Percentiles rank a stretch among this genome's conserved stretches.
Evolutionary conservation across 805 yeast genomes (phyloP).

Genomic region (Barnettozyma botsteinii): DNA sequence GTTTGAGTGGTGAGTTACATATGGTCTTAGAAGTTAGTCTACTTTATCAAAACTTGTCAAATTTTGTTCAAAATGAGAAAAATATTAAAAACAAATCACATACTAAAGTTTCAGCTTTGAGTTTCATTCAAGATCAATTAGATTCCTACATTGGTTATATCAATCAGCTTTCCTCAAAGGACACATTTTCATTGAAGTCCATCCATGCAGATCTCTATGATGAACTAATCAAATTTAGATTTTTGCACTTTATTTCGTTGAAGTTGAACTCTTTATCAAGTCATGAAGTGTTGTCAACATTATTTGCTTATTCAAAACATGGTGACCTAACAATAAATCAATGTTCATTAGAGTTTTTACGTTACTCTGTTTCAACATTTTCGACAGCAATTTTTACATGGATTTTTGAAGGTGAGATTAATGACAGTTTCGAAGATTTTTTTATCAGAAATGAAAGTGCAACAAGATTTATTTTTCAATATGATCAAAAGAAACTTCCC

Average conservation of each 20-base stretch:
- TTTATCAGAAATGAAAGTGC: slow-evolving; percentile 26
- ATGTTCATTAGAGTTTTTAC: slow-evolving; percentile 40
- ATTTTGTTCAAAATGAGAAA: slow-evolving; percentile 26
- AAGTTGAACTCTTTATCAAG: slow-evolving; percentile 33
- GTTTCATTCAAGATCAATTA: slow-evolving; percentile 39
- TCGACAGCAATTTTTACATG: slow-evolving; percentile 55
- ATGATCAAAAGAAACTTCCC: slow-evolving; percentile 37
- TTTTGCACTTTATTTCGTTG: slow-evolving; percentile 41
- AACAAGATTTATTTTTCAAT: slow-evolving; percentile 14
- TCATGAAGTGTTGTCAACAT: slow-evolving; percentile 47
- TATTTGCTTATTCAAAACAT: slow-evolving; percentile 45
- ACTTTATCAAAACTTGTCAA: slow-evolving; percentile 45
- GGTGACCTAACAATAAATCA: slow-evolving; percentile 55
- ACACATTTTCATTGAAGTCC: slow-evolving; percentile 26
- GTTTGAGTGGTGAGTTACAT: slow-evolving; percentile 51
- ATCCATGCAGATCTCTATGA: slow-evolving; percentile 38
- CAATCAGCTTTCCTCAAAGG: slow-evolving; percentile 38
- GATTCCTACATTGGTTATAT: slow-evolving; percentile 38
- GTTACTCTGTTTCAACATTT: slow-evolving; percentile 51
- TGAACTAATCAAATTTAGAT: slow-evolving; percentile 51
- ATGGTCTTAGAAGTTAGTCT: slow-evolving; percentile 67
- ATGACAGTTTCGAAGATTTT: slow-evolving; percentile 53
- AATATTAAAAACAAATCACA: slow-evolving; percentile 37
- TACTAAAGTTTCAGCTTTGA: slow-evolving; percentile 54
- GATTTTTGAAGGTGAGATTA: slow-evolving; percentile 62